Evolutionary conservation across 2,329 filamentous ascomycete species (phyloP), one percentile per base, ranked within the genome.

Genomic region (Fusarium pininemorale): DNA sequence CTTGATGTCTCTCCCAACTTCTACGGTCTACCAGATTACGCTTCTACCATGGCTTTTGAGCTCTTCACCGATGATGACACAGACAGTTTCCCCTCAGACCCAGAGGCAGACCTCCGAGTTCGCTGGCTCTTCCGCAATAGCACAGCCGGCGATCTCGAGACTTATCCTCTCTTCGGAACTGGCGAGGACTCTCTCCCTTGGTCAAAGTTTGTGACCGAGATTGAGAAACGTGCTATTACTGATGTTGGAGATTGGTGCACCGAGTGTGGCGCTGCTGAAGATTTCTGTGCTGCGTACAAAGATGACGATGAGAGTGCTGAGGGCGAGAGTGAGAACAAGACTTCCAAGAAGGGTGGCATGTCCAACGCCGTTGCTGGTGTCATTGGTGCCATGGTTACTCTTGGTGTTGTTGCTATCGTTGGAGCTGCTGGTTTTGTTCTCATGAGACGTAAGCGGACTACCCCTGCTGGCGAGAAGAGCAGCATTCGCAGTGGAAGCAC

Each of bases 51-150:
- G 78, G 72, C 77, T 3, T 82, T 82, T 51, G 81, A 82, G 77
- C 77, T 82, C n/a, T 79, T 79, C 63, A 80, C 66, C 39, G 32
- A 71, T 44, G 63, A 72, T 38, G 50, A 76, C 51, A 54, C 56
- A 0, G 67, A 77, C 5, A 44, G 51, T 8, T 82, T 82, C 69
- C 81, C 81, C 1, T 69, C 68, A 2, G 59, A 79, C 18, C 61
- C 63, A 4, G 68, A 76, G 13, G 70, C 53, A 26, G 77, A 81
- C 12, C 75, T 82, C 3, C 77, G 73, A 5, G 80, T 82, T 18
- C 81, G 81, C 45, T 82, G 79, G 70, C 61, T 82, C 26, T 80
- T 82, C 77, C 75, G 76, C n/a, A 82, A 82, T 73, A 78, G 81
- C 45, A 82, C 81, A 12, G 65, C 41, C 18, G 80, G 77, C 11